Base-by-base conservation (phyloP, 140 eudicot genomes). In the Oenanthe javanica region DNA sequence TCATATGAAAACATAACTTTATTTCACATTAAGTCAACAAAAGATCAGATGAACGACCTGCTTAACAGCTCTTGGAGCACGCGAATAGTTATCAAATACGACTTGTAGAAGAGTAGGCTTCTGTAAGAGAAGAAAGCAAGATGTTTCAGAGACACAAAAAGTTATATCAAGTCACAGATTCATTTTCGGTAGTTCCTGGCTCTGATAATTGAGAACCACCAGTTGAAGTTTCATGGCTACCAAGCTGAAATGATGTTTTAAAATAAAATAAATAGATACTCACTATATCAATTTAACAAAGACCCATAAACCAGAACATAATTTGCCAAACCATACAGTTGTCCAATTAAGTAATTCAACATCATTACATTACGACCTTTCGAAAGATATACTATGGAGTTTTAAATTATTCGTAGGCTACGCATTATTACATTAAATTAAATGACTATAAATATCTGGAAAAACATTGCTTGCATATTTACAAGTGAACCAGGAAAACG, bases 61-160 rank as follows among this genome's bases (percentile, higher is more conserved):
- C 86, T 96, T 93, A 82, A 93, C 97, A 75, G 91, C 86, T 83
- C 87, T 91, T 1, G 97, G 90, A 70, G 94, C 86, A 75, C 86
- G 89, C 13, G 85, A 92, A 87, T 88, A 93, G 77, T 73, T 83
- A 76, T 88, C 96, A 86, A 96, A 96, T 79, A 93, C 93, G 85
- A 92, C 96, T 64, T 87, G 98, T 73, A 96, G 97, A 84, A 93
- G 99, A 84, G 84, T 78, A 82, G 96, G 94, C 81, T 89, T 93
- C 99, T 96, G 93, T 88, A 85, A 75, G 77, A 78, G 52, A 45
- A 79, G 27, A 21, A 75, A 49, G 52, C 13, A 6, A 27, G 79
- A 10, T 49, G 23, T 50, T n/a, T 75, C 63, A 70, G 82, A 38
- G 42, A 6, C n/a, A n/a, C n/a, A n/a, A n/a, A n/a, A n/a, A n/a